phyloP scores from a whole-genome alignment of 2,329 filamentous ascomycete genomes.

The Pezicula carpinea region DNA sequence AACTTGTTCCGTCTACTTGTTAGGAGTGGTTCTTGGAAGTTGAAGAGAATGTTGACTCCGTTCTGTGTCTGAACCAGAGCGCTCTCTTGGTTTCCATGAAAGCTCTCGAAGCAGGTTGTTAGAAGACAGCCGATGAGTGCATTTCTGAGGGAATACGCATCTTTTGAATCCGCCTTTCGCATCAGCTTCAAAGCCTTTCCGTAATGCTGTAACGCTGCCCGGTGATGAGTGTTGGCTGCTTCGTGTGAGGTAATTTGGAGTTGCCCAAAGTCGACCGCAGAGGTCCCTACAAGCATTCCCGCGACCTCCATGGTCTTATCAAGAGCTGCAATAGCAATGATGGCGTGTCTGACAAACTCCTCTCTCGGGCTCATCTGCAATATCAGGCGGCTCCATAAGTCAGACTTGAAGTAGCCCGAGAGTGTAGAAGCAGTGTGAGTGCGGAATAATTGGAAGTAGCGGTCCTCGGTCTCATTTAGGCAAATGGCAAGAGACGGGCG shows the following conservation, averaged over 20 bases:
- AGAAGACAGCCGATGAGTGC: slow-evolving; percentile 6
- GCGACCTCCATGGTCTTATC: slow-evolving; percentile 7
- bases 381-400: slow-evolving; percentile 11
- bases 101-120: slow-evolving; percentile 9
- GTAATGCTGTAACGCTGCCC: slow-evolving; percentile 6
- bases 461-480: slow-evolving; percentile 2
- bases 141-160: slow-evolving; percentile 3
- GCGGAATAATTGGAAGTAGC: slow-evolving; percentile 9
- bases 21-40: background rate
- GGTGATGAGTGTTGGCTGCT: slow-evolving; percentile 1
- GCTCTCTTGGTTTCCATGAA: slow-evolving; percentile 5
- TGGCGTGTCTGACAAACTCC: slow-evolving; percentile 9
- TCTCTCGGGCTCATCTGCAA: slow-evolving; percentile 10
- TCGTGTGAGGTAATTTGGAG: background rate
- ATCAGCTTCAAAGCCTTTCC: slow-evolving; percentile 6
- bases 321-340: slow-evolving; percentile 12
- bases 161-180: background rate
- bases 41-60: slow-evolving; percentile 6
- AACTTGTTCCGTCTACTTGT: background rate
- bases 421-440: slow-evolving; percentile 7
- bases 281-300: background rate
- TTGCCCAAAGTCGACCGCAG: background rate
- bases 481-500: too few species aligned
- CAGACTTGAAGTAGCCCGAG: slow-evolving; percentile 6
- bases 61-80: slow-evolving; percentile 8